These are phyloP conservation scores for Cylindrodendrum hubeiense DNA, from an alignment of 2,329 filamentous ascomycete genomes.

Conservation along the genomic window DNA sequence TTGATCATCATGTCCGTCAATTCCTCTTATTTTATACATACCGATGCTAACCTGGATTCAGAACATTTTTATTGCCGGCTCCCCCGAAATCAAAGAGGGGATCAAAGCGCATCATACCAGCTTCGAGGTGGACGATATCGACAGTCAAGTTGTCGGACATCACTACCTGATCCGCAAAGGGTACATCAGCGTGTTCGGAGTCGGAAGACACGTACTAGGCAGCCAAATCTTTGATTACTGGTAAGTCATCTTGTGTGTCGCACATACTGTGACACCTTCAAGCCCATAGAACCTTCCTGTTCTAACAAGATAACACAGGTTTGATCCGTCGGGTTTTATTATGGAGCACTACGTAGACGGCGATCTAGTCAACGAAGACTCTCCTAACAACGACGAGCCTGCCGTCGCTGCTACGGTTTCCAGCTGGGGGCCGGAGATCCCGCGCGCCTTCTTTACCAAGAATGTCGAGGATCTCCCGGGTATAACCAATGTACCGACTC, in stretches of 20 bases:
- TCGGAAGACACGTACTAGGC: slow-evolving; percentile 24
- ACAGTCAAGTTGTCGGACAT: slow-evolving; percentile 18
- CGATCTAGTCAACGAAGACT: slow-evolving; percentile 23
- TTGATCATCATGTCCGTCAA: slow-evolving; percentile 17
- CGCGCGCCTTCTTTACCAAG: slow-evolving; percentile 22
- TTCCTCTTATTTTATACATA: too few species aligned
- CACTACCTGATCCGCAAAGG: slow-evolving; percentile 9
- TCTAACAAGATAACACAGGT: not conserved
- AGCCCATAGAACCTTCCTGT: not conserved
- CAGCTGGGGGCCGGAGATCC: slow-evolving; percentile 22
- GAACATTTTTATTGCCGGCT: slow-evolving; percentile 24
- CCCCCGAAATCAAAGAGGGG: slow-evolving; percentile 13
- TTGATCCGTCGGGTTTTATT: slow-evolving; percentile 20
- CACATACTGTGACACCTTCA: not conserved
- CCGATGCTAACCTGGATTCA: not conserved
- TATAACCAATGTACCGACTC: not conserved
- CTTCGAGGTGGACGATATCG: slow-evolving; percentile 22
- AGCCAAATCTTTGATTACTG: slow-evolving; percentile 26
- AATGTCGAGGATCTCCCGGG: slow-evolving; percentile 16
- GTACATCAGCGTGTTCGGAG: slow-evolving; percentile 10
- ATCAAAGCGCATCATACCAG: slow-evolving; percentile 23
- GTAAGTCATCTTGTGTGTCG: not conserved
- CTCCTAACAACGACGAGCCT: slow-evolving; percentile 13
- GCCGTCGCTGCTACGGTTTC: slow-evolving; percentile 18
- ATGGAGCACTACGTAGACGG: slow-evolving; percentile 25